Evolutionary conservation across 2,329 filamentous ascomycete genomes (phyloP).

Genomic region (Pseudogymnoascus destructans): DNA sequence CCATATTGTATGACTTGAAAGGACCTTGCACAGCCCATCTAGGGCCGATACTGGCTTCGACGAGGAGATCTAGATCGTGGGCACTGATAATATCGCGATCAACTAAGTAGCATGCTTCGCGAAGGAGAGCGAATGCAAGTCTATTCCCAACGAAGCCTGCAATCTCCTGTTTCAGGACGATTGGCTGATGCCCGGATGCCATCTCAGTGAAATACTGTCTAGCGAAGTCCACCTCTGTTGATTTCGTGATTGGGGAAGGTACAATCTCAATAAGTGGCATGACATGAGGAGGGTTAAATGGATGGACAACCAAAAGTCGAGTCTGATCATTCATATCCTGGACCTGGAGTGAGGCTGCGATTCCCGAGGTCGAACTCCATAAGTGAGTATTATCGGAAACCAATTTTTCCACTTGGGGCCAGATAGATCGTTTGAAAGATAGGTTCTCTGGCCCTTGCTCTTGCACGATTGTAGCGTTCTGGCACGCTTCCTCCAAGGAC

Average conservation of each 20-base stretch:
- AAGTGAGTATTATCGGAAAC: conserved; percentile 34
- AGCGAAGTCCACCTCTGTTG: conserved; percentile 29
- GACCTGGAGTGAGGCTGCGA: conserved; percentile 38
- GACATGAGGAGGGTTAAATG: conserved; percentile 48
- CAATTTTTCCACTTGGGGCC: conserved; percentile 36
- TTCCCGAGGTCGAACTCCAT: conserved; percentile 46
- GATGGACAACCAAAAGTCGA: conserved; percentile 44
- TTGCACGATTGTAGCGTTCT: conserved; percentile 39
- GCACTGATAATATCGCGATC: conserved; percentile 38
- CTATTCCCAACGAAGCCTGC: conserved; percentile 46
- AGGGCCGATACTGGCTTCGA: conserved; percentile 38
- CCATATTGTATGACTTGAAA: conserved; percentile 46
- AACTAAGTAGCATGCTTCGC: conserved; percentile 43
- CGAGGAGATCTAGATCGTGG: conserved; percentile 39
- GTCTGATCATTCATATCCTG: conserved; percentile 27
- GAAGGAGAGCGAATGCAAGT: conserved; percentile 41
- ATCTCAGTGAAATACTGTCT: conserved; percentile 33
- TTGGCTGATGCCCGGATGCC: conserved; percentile 27
- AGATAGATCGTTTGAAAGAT: conserved; percentile 37
- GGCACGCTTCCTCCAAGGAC: conserved; percentile 31
- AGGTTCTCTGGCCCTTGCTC: conserved; percentile 45
- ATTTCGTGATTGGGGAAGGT: conserved; percentile 32
- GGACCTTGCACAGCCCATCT: conserved; percentile 42
- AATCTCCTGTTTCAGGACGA: conserved; percentile 38
- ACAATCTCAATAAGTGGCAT: conserved; percentile 49